Base-by-base conservation (phyloP, 2,329 filamentous ascomycete species). In the Epichloe coenophiala region DNA sequence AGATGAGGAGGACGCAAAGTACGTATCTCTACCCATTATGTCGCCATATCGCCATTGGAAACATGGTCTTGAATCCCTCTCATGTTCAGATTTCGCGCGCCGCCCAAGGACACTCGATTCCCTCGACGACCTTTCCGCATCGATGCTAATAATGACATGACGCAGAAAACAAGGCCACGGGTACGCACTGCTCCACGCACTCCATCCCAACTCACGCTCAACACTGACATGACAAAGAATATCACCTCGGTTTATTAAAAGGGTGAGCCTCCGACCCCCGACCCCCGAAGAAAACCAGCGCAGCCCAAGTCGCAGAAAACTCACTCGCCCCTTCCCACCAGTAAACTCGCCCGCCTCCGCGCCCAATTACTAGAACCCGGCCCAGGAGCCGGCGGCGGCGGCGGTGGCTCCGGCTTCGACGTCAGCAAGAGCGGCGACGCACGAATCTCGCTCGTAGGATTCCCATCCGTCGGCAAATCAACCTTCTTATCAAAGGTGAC, bases 1-100 rank as follows among this genome's bases (percentile, higher is more conserved):
- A 98, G 84, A 98, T 98, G 93, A 84, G 81, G 68, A 91, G 81
- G 81, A 98, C 93, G 63, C 93, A 98, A 75, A 98, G 91, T 95
- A 81, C 75, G 80, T 52, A 42, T 9, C 11, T 5, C n/a, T 21
- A 7, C 33, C 31, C 5, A 4, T 35, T 19, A 17, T 31, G 11
- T 23, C 8, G 13, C 33, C 47, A 12, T 23, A 7, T 38, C 5
- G 12, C 12, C 15, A 5, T 27, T n/a, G 13, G 4, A 13, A 38
- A 31, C 27, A 31, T 4, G 27, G 27, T 31, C 1, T 8, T 31
- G 27, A 31, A 31, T 31, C 3, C 27, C 8, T 31, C 8, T 9
- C 27, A 31, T 11, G 27, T 11, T 31, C 27, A 31, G 8, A 31
- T 31, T 9, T 31, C 27, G 4, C 27, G 27, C 27, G 2, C 27